Percentiles rank a stretch among this genome's conserved stretches.
These are phyloP conservation scores for Thermochaetoides dissita DNA, from an alignment of 2,329 filamentous ascomycete genomes.

Conservation along the genomic window DNA sequence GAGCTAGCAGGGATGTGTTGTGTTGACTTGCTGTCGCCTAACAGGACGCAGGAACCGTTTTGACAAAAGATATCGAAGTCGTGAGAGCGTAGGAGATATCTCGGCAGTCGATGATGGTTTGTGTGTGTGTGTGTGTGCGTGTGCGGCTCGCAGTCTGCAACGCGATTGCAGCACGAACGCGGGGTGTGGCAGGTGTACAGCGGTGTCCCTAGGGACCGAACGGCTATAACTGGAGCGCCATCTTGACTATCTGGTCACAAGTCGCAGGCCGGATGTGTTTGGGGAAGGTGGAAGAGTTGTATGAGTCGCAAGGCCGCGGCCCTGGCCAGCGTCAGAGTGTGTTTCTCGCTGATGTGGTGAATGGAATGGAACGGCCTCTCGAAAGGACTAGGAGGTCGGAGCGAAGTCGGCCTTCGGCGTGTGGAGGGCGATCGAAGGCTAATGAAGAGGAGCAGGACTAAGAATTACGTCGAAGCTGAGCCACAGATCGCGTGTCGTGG, in stretches of 20 bases:
- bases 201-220: slow-evolving; percentile 28
- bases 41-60: not conserved
- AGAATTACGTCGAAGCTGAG: slow-evolving; percentile 8
- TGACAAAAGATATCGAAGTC: no score
- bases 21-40: not conserved
- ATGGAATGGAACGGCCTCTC: no score
- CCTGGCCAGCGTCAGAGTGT: slow-evolving; percentile 5
- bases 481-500: not conserved
- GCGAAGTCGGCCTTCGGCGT: slow-evolving; percentile 3
- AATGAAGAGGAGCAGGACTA: not conserved
- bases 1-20: slow-evolving; percentile 4
- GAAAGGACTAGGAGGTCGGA: not conserved
- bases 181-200: slow-evolving; percentile 12
- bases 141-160: slow-evolving; percentile 10
- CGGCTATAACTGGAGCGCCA: slow-evolving; percentile 24
- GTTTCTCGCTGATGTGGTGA: not conserved
- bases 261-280: slow-evolving; percentile 8
- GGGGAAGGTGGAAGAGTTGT: slow-evolving; percentile 2
- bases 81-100: no score
- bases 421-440: not conserved
- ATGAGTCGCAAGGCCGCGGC: slow-evolving; percentile 8
- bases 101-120: no score
- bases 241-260: slow-evolving; percentile 3
- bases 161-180: slow-evolving; percentile 13
- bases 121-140: not conserved